Base-by-base conservation (phyloP, 2,329 filamentous ascomycete species). In the Basipetospora sp. region DNA sequence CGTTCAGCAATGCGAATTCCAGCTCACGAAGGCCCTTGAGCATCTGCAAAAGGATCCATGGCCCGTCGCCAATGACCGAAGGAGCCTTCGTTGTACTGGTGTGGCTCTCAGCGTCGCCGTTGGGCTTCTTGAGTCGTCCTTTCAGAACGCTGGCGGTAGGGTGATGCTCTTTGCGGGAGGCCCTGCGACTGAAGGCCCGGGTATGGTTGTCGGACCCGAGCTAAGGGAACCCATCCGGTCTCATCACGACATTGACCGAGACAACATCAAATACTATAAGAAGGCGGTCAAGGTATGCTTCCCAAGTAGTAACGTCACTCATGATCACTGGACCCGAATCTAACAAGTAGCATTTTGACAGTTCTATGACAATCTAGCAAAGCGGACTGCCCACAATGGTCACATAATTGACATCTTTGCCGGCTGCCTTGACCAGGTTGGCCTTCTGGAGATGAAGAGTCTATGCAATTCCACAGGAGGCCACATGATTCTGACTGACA, bases 191-290 rank as follows among this genome's bases (percentile, higher is more conserved):
- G 90, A 98, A 59, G 90, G 90, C 1, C 90, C 90, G 9, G 90
- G 90, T 43, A 86, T 94, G 73, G 90, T 98, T 22, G 90, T 98
- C 54, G 87, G 87, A 3, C 84, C 90, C 17, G 90, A 98, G 60
- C 66, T 98, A 46, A 81, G 88, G 56, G 90, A 98, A 57, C 86
- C 92, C 8, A 96, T 98, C 47, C 80, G 90, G 53, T 96, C 88
- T 30, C 90, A 98, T 62, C 90, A 98, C 60, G 90, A 98, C 52
- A 98, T 98, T 58, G 90, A 98, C 56, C 77, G 87, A 41, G 90
- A 98, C 59, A 94, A 94, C 56, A 93, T 94, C 64, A 98, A 98
- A 60, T 94, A 96, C 63, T 96, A 93, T 65, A 98, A 98, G 70
- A 98, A 98, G 64, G 90, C 90, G 16, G 62, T 94, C 36, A 98